Evolutionary conservation across 1,139 yeast genomes (phyloP), one percentile per base, ranked within the genome.

Genomic region (Kurtzmaniella quercitrusa): DNA sequence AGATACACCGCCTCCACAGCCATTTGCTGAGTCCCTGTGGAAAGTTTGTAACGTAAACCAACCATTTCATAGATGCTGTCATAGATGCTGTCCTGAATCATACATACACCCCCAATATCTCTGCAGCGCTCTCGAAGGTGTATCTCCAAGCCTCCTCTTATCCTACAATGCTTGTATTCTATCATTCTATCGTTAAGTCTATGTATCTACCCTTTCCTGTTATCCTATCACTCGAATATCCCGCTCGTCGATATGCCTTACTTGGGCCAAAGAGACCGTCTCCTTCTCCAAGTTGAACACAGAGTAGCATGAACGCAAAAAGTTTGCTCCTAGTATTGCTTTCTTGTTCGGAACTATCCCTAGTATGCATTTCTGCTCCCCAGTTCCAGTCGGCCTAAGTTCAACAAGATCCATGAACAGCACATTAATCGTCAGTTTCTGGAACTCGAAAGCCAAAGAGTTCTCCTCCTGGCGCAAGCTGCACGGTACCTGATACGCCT

Each of bases 221-320:
- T 24, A 37, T 23, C 29, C 3, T 34, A 50, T 47, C 14, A 53
- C 53, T 40, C 49, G 44, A 38, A 65, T 62, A 45, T 57, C 50
- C 47, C 52, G 59, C 25, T 56, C 58, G 39, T 58, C 51, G 42
- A 65, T 58, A 48, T 64, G 63, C 34, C 58, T 60, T 42, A 61
- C 59, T 49, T 68, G 74, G 7, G 74, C 75, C 47, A 71, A 48
- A 2, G 71, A 63, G 15, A 70, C 59, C 27, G 60, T 59, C 46
- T 64, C 57, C 43, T 64, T 68, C 23, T 70, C 76, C 50, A 70
- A 60, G 52, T 70, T 59, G 51, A 66, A 68, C 14, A 69, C 69
- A 5, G 66, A 50, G 52, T 70, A 71, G 37, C 63, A 60, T 37
- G 60, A 57, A 50, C 75, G 65, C 50, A 70, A 60, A 51, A 70